These are phyloP conservation scores for Fusarium austroafricanum DNA, from an alignment of 2,329 filamentous ascomycete species.

Conservation along the genomic window DNA sequence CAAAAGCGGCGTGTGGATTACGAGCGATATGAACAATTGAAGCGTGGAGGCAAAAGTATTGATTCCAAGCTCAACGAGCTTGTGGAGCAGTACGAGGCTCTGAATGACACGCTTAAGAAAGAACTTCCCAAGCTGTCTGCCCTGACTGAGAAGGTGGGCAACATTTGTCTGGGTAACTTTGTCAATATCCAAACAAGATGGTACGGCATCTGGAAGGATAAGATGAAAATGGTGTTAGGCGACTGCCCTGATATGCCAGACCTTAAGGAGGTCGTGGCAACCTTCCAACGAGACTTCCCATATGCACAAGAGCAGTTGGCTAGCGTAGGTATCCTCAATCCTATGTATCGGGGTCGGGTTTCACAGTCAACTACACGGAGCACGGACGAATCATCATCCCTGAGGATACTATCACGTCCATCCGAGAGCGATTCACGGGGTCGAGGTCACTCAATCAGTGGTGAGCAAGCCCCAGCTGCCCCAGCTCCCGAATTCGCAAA, in stretches of 20 bases:
- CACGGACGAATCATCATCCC: constrained; percentile 60
- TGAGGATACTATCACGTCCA: constrained; percentile 61
- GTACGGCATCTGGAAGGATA: constrained; percentile 86
- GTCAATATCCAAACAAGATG: constrained; percentile 86
- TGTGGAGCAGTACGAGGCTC: constrained; percentile 87
- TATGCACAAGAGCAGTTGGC: constrained; percentile 79
- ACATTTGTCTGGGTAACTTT: constrained; percentile 84
- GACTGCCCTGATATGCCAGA: constrained; percentile 72
- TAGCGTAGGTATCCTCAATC: constrained; percentile 82
- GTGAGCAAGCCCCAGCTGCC: constrained; percentile 70
- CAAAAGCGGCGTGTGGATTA: constrained; percentile 93
- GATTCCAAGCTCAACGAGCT: constrained; percentile 87
- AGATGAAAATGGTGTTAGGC: constrained; percentile 79
- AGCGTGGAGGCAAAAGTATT: constrained; percentile 83
- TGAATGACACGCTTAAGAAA: constrained; percentile 93
- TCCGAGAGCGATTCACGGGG: constrained; percentile 63
- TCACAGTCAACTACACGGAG: constrained; percentile 70
- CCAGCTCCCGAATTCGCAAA: constrained; percentile 75
- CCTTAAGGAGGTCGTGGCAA: constrained; percentile 77
- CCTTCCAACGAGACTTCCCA: constrained; percentile 83
- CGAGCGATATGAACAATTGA: constrained; percentile 81
- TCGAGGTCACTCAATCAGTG: constrained; percentile 71
- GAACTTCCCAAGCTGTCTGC: constrained; percentile 87
- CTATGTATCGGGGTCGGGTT: constrained; percentile 69
- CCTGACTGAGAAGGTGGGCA: constrained; percentile 85